These are phyloP conservation scores for Chenopodium quinoa DNA, from an alignment of 148 eudicot species.

Conservation along the genomic window DNA sequence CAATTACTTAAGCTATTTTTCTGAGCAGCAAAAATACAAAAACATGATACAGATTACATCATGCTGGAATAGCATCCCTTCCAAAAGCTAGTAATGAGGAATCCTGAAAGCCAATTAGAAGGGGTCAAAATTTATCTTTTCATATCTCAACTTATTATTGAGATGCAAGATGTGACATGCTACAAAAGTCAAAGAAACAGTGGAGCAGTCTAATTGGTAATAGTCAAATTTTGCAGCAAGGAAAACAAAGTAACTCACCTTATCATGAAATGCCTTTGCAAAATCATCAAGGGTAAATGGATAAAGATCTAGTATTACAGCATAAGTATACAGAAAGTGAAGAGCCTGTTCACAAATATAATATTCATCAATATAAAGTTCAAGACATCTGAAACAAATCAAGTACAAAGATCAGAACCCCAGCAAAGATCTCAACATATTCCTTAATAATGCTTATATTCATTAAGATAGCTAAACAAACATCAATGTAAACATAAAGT, in stretches of 20 bases:
- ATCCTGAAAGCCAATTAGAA: conserved; percentile 48
- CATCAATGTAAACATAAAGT: not conserved
- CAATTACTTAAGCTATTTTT: conserved; percentile 6
- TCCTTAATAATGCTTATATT: not conserved
- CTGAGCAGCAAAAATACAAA: not conserved
- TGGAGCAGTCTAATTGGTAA: not conserved
- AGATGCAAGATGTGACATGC: not conserved
- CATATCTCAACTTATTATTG: conserved; percentile 2
- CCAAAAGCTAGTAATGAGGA: conserved; percentile 48
- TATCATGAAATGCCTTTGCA: conserved; percentile 72
- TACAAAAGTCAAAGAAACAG: not conserved
- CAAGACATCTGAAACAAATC: conserved; percentile 1
- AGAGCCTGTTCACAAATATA: conserved; percentile 55
- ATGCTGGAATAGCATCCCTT: conserved; percentile 7
- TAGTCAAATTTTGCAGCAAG: conserved; percentile 1
- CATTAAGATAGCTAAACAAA: not conserved
- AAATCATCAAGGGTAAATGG: conserved; percentile 87
- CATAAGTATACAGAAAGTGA: conserved; percentile 82
- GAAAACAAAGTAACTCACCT: conserved; percentile 45
- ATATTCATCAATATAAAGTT: conserved; percentile 12
- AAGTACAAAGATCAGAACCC: not conserved
- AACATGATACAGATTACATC: not conserved
- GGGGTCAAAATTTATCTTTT: conserved; percentile 3
- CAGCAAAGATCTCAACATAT: conserved; percentile 2
- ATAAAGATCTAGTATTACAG: conserved; percentile 44